Evolutionary conservation across 805 yeast genomes (phyloP).

Genomic region (Kuraishia cidri): DNA sequence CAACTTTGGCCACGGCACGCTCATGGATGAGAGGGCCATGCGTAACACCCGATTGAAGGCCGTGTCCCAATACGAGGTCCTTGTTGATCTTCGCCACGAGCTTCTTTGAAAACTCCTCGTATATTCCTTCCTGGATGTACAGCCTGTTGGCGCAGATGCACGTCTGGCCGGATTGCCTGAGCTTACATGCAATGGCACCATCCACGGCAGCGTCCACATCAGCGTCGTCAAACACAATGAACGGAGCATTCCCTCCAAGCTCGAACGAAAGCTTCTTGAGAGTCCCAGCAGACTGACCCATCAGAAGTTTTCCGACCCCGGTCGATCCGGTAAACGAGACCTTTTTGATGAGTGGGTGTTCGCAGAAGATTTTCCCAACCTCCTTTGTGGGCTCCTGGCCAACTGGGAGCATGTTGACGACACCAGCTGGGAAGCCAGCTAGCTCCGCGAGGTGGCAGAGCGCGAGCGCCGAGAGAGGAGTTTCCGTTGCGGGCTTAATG

Average conservation of each 20-base stretch:
- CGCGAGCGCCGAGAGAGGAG: slow-evolving; percentile 69
- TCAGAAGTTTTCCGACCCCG: slow-evolving; percentile 57
- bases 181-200: slow-evolving; percentile 59
- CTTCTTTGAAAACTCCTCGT: slow-evolving; percentile 47
- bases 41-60: slow-evolving; percentile 46
- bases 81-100: slow-evolving; percentile 33
- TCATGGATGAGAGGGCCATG: slow-evolving; percentile 73
- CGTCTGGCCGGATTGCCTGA: slow-evolving; percentile 74
- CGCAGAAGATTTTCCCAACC: slow-evolving; percentile 51
- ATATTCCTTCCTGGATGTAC: slow-evolving; percentile 54
- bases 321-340: slow-evolving; percentile 79
- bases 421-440: slow-evolving; percentile 71
- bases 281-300: slow-evolving; percentile 51
- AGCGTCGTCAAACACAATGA: slow-evolving; percentile 68
- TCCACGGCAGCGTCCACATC: slow-evolving; percentile 56
- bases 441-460: slow-evolving; percentile 48
- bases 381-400: slow-evolving; percentile 25
- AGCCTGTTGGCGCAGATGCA: slow-evolving; percentile 75
- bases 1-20: slow-evolving; percentile 53
- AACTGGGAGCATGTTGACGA: slow-evolving; percentile 54
- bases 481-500: slow-evolving; percentile 69
- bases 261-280: slow-evolving; percentile 68
- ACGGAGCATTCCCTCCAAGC: slow-evolving; percentile 78
- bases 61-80: slow-evolving; percentile 55
- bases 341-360: slow-evolving; percentile 47